phyloP scores from a whole-genome alignment of 2,329 filamentous ascomycete genomes.

The Colletotrichum sojae region DNA sequence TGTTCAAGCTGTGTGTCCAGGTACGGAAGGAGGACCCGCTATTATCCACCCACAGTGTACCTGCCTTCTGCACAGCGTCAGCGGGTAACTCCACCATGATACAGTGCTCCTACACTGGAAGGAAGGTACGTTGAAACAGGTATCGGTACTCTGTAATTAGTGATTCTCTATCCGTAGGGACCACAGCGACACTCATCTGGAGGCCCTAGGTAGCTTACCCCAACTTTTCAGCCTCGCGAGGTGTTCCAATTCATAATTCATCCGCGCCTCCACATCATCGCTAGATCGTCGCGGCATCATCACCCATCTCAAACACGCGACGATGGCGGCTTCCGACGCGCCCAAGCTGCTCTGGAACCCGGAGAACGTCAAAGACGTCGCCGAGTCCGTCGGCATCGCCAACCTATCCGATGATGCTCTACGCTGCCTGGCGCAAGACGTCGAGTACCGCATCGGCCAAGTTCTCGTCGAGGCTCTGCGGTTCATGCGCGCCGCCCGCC shows the following conservation, averaged over 20 bases:
- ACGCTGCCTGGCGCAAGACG: slow-evolving; percentile 90
- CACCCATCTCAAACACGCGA: slow-evolving; percentile 8
- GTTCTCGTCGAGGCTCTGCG: slow-evolving; percentile 95
- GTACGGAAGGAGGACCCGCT: too few species aligned
- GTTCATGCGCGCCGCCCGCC: slow-evolving; percentile 92
- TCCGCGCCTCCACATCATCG: background rate
- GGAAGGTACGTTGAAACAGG: background rate
- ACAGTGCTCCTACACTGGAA: too few species aligned
- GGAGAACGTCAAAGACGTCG: slow-evolving; percentile 95
- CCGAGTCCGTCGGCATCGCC: slow-evolving; percentile 92
- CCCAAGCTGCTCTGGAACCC: slow-evolving; percentile 86
- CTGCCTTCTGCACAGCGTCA: too few species aligned
- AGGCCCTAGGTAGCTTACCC: background rate
- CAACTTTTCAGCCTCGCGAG: slow-evolving; percentile 20
- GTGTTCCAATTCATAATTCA: background rate
- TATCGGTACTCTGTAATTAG: too few species aligned
- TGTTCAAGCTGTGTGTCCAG: too few species aligned
- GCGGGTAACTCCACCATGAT: too few species aligned
- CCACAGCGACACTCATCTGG: background rate
- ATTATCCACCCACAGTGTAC: too few species aligned
- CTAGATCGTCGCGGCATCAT: slow-evolving; percentile 5
- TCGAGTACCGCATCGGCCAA: slow-evolving; percentile 94
- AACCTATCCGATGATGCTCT: slow-evolving; percentile 87
- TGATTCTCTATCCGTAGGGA: too few species aligned
- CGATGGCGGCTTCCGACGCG: slow-evolving; percentile 36